These are phyloP conservation scores for Pyrenochaeta sp. DNA, from an alignment of 2,329 filamentous ascomycete genomes.

Conservation along the genomic window DNA sequence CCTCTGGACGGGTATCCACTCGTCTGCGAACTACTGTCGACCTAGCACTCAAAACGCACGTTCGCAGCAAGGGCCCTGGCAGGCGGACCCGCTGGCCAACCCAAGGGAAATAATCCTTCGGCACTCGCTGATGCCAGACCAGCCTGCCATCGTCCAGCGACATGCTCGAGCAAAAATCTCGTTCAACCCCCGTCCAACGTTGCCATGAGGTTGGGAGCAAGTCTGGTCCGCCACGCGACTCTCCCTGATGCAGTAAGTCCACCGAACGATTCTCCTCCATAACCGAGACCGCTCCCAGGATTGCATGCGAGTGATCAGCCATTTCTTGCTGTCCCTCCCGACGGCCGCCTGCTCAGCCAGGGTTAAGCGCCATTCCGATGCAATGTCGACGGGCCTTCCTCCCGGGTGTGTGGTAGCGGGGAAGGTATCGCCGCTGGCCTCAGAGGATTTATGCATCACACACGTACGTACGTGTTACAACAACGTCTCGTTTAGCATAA, in stretches of 20 bases:
- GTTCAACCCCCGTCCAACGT: constrained; percentile 2
- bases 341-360: constrained; percentile 18
- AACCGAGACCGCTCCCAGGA: constrained; percentile 13
- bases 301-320: constrained; percentile 19
- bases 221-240: constrained; percentile 28
- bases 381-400: constrained; percentile 30
- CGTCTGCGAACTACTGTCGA: constrained; percentile 17
- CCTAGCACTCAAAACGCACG: constrained; percentile 12
- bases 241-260: constrained; percentile 3
- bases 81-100: constrained; percentile 4
- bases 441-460: constrained; percentile 15
- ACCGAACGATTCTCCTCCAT: neutral
- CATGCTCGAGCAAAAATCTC: no score
- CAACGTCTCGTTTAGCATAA: neutral
- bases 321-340: constrained; percentile 15
- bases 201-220: no score
- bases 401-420: constrained; percentile 32
- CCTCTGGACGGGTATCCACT: constrained; percentile 5
- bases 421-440: constrained; percentile 2
- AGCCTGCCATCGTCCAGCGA: no score
- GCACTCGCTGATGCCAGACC: constrained; percentile 9
- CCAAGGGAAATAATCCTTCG: constrained; percentile 10
- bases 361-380: constrained; percentile 18
- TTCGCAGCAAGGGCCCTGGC: constrained; percentile 13
- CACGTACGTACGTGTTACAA: constrained; percentile 1